Evolutionary conservation across 495 filamentous ascomycete genomes (phyloP).

Genomic region (Xanthoparmelia taractica): DNA sequence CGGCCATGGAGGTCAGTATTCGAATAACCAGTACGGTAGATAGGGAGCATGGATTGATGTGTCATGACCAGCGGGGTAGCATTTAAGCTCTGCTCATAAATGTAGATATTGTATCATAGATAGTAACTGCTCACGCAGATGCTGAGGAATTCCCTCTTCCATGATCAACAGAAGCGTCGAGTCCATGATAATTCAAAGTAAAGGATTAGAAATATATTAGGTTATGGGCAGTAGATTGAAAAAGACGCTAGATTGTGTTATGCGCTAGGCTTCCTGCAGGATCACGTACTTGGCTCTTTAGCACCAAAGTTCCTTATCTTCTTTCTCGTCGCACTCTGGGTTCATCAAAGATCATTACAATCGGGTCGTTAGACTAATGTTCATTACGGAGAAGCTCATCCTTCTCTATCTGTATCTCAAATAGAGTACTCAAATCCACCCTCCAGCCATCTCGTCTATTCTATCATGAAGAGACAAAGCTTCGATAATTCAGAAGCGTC

Average conservation of each 20-base stretch:
- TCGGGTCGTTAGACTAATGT: not conserved
- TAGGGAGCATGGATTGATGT: not conserved
- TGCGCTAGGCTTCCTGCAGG: not conserved
- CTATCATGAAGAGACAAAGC: slow-evolving; percentile 13
- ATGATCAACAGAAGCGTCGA: no score
- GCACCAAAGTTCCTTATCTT: not conserved
- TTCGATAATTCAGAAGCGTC: slow-evolving; percentile 12
- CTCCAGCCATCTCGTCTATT: slow-evolving; percentile 1
- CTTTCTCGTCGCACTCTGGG: not conserved
- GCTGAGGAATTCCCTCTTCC: not conserved
- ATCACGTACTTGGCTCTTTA: no score
- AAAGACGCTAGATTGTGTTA: not conserved
- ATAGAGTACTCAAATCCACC: not conserved
- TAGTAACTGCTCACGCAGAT: not conserved
- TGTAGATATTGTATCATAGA: not conserved
- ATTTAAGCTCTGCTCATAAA: not conserved
- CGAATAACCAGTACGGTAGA: slow-evolving; percentile 11
- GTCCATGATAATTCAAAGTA: no score
- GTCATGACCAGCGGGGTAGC: not conserved
- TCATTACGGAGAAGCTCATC: not conserved
- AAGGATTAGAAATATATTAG: no score
- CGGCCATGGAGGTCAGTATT: slow-evolving; percentile 4
- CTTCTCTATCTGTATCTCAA: not conserved
- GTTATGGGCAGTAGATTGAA: not conserved
- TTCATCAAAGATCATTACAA: not conserved